These are phyloP conservation scores for Zygosaccharomyces lentus DNA, from an alignment of 805 yeast species.

Conservation along the genomic window DNA sequence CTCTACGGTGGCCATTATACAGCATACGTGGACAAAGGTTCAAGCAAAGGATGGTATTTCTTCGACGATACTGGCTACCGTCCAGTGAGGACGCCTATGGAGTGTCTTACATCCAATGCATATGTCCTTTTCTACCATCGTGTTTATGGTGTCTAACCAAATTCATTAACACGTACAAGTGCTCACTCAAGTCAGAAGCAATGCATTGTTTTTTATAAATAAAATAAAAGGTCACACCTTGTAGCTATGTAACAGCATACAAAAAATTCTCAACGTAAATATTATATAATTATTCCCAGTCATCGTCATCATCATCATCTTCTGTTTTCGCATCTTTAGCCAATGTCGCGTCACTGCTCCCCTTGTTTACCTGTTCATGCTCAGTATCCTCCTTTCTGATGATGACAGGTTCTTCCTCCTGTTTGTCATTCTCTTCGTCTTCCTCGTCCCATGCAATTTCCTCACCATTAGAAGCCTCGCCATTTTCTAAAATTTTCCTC, in stretches of 20 bases:
- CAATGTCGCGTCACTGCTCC: conserved; percentile 7
- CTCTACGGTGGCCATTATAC: conserved; percentile 88
- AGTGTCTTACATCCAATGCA: conserved; percentile 68
- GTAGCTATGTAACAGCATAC: conserved; percentile 2
- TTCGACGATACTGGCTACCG: conserved; percentile 74
- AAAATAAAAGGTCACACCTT: background rate
- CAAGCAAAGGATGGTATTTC: conserved; percentile 63
- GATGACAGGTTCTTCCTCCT: conserved; percentile 17
- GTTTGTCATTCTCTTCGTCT: conserved; percentile 31
- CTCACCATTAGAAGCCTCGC: conserved; percentile 31
- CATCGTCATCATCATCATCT: conserved; percentile 49
- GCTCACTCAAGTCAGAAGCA: background rate
- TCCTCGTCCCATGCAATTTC: conserved; percentile 38
- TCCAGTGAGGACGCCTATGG: conserved; percentile 43
- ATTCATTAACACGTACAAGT: background rate
- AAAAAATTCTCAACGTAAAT: conserved; percentile 2
- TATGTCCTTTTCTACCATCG: conserved; percentile 77
- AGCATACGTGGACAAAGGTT: conserved; percentile 63
- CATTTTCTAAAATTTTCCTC: conserved; percentile 51
- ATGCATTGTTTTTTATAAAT: background rate
- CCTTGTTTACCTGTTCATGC: conserved; percentile 7
- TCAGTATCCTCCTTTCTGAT: conserved; percentile 13
- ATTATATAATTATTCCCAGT: conserved; percentile 47
- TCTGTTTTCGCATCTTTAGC: conserved; percentile 23
- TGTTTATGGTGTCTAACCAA: conserved; percentile 9